Evolutionary conservation across 225 moss, liverwort and hornwort species (phyloP), one percentile per base, ranked within the genome.

Genomic region (Pseudoscleropodium purum): DNA sequence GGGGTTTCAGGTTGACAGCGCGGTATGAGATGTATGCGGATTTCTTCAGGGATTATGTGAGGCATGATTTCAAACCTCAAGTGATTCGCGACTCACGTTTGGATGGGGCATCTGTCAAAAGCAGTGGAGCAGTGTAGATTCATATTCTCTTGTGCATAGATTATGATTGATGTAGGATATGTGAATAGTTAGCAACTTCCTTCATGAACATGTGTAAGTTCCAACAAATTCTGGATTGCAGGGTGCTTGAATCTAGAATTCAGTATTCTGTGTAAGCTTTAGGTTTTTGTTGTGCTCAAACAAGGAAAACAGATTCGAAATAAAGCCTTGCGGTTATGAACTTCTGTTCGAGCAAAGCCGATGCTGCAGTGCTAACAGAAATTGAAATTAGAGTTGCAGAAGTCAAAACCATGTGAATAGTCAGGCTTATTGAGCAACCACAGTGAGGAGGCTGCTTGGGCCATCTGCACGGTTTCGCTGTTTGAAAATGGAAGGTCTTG

Each of bases 1-100:
- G 97, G 99, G 97, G 97, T n/a, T 99, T 99, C 86, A 89, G 97
- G 81, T 68, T 94, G 84, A 99, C 99, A 16, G 95, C 97, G 45
- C 95, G 99, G 47, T 95, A 97, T 90, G 97, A 99, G 31, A 87
- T 94, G 84, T 99, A 99, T 36, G 96, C 96, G 65, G 93, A 96
- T 56, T 93, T 97, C 69, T 92, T 97, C 70, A 90, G 68, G 56
- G 95, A 95, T 37, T 99, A 96, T 68, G 88, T 96, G 65, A 94
- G 87, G 94, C 95, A 91, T 82, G 92, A 91, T 69, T 99, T 94
- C 80, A 91, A 92, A 73, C 99, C 97, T 47, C 99, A 97, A 81
- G 89, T 97, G 84, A 88, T 99, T 65, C 95, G 92, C 86, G 99
- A 99, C 87, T 92, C 95, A 9, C 92, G 36, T 41, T 91, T 97